Evolutionary conservation across 192 early-diverging fungal genomes (phyloP), one percentile per base, ranked within the genome.

Genomic region (Coemansia sp.): DNA sequence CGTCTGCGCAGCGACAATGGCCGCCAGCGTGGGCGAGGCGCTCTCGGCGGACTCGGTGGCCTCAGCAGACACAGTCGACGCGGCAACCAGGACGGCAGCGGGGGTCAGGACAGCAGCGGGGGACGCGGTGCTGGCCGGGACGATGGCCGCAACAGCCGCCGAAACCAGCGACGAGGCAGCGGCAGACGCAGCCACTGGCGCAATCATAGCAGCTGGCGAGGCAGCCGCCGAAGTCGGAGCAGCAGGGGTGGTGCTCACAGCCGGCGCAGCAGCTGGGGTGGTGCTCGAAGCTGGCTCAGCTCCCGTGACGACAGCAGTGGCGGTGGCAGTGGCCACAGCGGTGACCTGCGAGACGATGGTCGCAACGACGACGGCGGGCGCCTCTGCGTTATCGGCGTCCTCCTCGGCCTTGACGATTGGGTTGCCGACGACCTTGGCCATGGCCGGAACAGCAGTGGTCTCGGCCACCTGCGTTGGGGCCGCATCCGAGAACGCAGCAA

Each of bases 1-100:
- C 16, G 50, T 67, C 61, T 70, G 71, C 6, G 71, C 77, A 20
- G 77, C 71, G 23, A 70, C 77, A 23, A 73, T 73, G 59, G 59
- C 66, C 0, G 70, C 75, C 26, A 73, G 64, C 6, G 59, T 25
- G 23, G 43, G 26, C 14, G 47, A 6, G 25, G 37, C 7, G 42
- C 55, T 42, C 38, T 36, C 26, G 16, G 26, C 56, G 38, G 38
- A 55, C 6, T 52, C 47, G 37, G 7, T 37, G 21, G 68, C 26
- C 5, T 28, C 50, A 13, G 47, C 34, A 7, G 34, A 42, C 31
- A 38, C 35, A 42, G 47, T 39, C 25, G 37, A 21, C 16, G 37
- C 53, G 7, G 12, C 68, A 9, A 45, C n/a, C 3, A 16, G 3
- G 12, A 18, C 50, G 4, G 50, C 50, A 12, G 25, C 45, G 10